A percentile compares a stretch with the other conserved stretches of the same genome.
Conservation (phyloP, 148 eudicot genomes). For the Vaccinium darrowii region DNA sequence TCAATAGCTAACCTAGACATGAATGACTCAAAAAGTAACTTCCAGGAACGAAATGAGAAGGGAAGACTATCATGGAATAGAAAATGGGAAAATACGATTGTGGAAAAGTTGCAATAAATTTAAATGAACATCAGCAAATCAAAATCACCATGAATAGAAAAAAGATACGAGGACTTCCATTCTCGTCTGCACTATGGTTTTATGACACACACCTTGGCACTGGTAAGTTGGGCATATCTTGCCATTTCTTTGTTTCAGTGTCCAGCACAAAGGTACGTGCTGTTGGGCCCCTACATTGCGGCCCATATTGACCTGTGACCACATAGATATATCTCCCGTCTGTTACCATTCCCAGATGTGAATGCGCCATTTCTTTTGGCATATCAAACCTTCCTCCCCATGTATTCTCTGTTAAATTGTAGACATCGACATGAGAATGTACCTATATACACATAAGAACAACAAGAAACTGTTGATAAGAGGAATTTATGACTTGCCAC, state of each 20-base stretch:
- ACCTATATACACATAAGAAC: conserved; percentile 45
- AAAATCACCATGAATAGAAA: background rate
- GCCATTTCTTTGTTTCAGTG: conserved; percentile 80
- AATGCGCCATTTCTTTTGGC: conserved; percentile 99
- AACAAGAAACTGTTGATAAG: background rate
- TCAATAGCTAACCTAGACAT: background rate
- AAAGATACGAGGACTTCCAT: background rate
- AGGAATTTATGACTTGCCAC: background rate
- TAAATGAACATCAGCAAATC: conserved; percentile 11
- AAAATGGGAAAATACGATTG: background rate
- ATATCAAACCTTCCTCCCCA: conserved; percentile 97
- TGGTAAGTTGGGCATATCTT: conserved; percentile 75
- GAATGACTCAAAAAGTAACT: background rate
- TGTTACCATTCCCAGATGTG: conserved; percentile 97
- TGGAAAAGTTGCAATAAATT: background rate
- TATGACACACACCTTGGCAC: conserved; percentile 67
- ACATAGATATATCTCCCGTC: conserved; percentile 94
- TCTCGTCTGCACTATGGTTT: background rate
- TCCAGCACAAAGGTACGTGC: conserved; percentile 81
- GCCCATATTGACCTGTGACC: conserved; percentile 97
- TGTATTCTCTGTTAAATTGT: conserved; percentile 81
- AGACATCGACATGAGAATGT: conserved; percentile 96
- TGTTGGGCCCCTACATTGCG: conserved; percentile 97
- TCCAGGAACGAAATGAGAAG: background rate
- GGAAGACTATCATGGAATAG: background rate